Percentiles rank a stretch among this genome's conserved stretches.
Conservation (phyloP, 257 asterid species). For the Penstemon eatonii region DNA sequence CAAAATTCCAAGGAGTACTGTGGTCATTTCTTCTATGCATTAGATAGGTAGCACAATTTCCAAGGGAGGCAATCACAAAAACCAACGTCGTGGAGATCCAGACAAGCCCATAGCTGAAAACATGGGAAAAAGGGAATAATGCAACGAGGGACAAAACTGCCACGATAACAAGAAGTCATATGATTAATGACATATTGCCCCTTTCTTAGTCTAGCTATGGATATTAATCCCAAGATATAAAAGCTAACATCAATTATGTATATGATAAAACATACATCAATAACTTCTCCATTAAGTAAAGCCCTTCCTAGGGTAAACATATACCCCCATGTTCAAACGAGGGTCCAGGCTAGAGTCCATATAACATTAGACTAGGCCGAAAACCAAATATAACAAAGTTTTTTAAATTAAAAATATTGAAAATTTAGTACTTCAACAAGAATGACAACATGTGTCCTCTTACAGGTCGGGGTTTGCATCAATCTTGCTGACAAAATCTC, state of each 20-base stretch:
- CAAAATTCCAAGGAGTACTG: constrained; percentile 62
- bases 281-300: background rate
- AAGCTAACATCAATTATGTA: too few relatives aligned
- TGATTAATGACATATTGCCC: constrained; percentile 6
- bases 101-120: constrained; percentile 79
- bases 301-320: constrained; percentile 1
- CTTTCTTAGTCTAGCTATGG: background rate
- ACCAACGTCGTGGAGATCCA: constrained; percentile 97
- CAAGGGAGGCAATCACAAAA: constrained; percentile 75
- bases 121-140: constrained; percentile 16
- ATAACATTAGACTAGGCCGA: constrained; percentile 1
- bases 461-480: constrained; percentile 98
- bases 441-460: constrained; percentile 36
- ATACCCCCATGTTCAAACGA: background rate
- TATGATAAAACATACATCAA: background rate
- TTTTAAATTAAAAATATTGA: background rate
- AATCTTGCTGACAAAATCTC: constrained; percentile 86
- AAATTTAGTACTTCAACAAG: background rate
- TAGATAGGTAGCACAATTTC: constrained; percentile 85
- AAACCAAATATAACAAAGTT: background rate
- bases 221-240: too few relatives aligned
- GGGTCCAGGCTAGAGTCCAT: background rate
- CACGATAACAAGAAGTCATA: background rate
- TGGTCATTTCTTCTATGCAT: constrained; percentile 57
- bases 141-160: constrained; percentile 12